A percentile compares a stretch with the other conserved stretches of the same genome.
phyloP scores from a whole-genome alignment of 208 protist species.

The Naegleria lovaniensis region DNA sequence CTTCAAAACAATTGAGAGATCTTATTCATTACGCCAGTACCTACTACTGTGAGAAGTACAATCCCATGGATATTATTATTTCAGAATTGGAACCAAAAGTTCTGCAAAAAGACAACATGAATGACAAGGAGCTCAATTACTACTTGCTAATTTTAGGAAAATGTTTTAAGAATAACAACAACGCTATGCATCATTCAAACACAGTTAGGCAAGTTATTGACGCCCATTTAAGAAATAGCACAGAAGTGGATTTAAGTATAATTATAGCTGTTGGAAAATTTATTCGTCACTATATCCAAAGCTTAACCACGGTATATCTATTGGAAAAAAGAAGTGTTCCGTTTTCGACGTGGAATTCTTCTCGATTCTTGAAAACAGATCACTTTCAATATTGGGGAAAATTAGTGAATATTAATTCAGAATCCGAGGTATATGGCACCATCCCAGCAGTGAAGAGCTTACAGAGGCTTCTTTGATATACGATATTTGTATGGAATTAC shows the following conservation, averaged over 20 bases:
- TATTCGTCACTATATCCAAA: not conserved
- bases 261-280: not conserved
- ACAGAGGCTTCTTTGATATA: not conserved
- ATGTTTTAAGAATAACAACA: not conserved
- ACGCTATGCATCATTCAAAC: not conserved
- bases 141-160: not conserved
- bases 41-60: not conserved
- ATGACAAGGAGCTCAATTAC: not conserved
- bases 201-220: not conserved
- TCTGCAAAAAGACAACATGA: not conserved
- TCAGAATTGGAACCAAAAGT: not conserved
- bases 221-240: not conserved
- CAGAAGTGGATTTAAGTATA: not conserved
- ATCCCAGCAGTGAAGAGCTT: not conserved
- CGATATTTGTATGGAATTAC: not conserved
- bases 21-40: not conserved
- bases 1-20: not conserved
- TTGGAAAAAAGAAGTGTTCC: constrained; percentile 13
- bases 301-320: not conserved
- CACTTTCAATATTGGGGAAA: constrained; percentile 4
- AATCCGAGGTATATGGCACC: not conserved
- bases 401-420: not conserved
- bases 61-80: not conserved
- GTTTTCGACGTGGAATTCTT: not conserved
- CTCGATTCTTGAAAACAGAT: not conserved